Evolutionary conservation across 768 basidiomycete genomes (phyloP), one percentile per base, ranked within the genome.

Genomic region (Phaeotremella skinneri): DNA sequence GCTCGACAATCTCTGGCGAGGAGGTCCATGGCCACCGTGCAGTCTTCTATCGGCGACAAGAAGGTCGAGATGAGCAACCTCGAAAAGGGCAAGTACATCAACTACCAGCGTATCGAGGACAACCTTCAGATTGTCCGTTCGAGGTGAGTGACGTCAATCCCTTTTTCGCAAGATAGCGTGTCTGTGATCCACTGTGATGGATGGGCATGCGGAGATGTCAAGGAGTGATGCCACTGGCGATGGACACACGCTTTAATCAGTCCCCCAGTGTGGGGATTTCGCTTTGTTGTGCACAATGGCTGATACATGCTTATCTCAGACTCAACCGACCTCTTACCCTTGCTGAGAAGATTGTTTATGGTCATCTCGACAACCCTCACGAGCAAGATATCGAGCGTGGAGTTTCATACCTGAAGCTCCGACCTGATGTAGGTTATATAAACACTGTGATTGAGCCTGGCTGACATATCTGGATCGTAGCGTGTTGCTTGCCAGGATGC

Each of bases 311-410:
- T n/a, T n/a, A n/a, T n/a, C 43, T 9, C 61, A 94, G 92, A 76
- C 81, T 96, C 68, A 84, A 87, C 70, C 89, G 91, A 32, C 92
- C 92, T 42, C 80, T 96, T 78, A 96, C 93, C 16, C 79, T 94
- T 68, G 92, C 93, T 59, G 93, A 97, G 80, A 96, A 97, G 85
- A 88, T 96, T 73, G 82, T 97, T 39, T 99, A 99, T 78, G 96
- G 96, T 57, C 96, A 99, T 81, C 83, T 98, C 68, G 94, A 97
- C 79, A 89, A 97, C 79, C 86, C 94, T 54, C 86, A 87, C 56
- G 66, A 73, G 54, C 70, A 72, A 56, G 74, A 73, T 47, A 73
- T 99, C 74, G 84, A 84, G 59, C 88, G 94, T 51, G 96, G 96
- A 56, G 83, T 83, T 54, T 93, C 90, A 76, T 98, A 99, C 81